phyloP scores from a whole-genome alignment of 306 rosid genomes.

The Spatholobus suberectus region DNA sequence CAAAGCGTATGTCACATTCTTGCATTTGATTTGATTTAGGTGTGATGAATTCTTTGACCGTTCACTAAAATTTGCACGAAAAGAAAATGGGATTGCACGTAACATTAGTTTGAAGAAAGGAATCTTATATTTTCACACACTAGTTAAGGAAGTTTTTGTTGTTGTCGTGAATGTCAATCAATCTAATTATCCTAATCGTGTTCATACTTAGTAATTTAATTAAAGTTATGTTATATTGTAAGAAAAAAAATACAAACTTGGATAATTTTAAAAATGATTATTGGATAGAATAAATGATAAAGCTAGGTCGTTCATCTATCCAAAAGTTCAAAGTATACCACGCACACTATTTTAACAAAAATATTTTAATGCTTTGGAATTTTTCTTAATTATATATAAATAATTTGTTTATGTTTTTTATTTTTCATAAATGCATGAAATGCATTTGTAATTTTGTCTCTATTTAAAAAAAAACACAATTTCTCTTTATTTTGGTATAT shows the following conservation, averaged over 20 bases:
- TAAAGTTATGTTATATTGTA: neutral
- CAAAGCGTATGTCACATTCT: neutral
- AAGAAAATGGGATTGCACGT: neutral
- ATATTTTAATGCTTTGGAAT: neutral
- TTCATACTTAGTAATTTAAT: neutral
- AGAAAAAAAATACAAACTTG: neutral
- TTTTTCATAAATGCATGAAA: too few relatives aligned
- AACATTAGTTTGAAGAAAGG: conserved; percentile 6
- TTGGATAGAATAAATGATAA: neutral
- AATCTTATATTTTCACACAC: conserved; percentile 18
- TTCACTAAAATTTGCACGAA: neutral
- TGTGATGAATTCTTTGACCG: neutral
- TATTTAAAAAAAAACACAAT: too few relatives aligned
- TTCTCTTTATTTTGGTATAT: too few relatives aligned
- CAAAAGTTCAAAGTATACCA: neutral
- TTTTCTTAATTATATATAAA: neutral
- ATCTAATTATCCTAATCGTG: neutral
- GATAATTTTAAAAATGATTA: neutral
- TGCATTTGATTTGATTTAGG: neutral
- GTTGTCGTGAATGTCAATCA: neutral
- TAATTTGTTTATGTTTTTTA: neutral
- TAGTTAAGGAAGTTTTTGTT: neutral
- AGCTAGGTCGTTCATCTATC: neutral
- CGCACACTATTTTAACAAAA: neutral
- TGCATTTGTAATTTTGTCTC: too few relatives aligned